phyloP scores from a whole-genome alignment of 257 asterid genomes.

The Forsythia viridissima region DNA sequence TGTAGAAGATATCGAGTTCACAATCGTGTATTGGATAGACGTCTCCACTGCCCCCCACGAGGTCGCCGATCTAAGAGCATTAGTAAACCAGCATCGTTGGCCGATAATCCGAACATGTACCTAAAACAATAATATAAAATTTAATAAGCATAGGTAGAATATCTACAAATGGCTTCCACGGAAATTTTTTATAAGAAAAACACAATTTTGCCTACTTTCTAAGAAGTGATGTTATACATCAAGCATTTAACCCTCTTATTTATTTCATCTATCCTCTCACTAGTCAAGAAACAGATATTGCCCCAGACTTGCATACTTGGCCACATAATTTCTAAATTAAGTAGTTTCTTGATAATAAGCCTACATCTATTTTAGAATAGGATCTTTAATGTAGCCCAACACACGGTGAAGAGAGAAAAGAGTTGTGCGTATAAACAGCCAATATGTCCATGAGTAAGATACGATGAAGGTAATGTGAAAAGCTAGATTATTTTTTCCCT shows the following conservation, averaged over 20 bases:
- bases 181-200: background rate
- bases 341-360: background rate
- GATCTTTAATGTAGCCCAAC: background rate
- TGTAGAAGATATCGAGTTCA: slow-evolving; percentile 18
- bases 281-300: background rate
- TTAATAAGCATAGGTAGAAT: background rate
- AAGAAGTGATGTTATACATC: background rate
- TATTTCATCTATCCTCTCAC: background rate
- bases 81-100: slow-evolving; percentile 70
- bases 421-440: background rate
- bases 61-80: slow-evolving; percentile 76
- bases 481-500: background rate
- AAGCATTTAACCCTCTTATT: background rate
- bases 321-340: background rate
- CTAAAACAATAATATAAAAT: slow-evolving; percentile 32
- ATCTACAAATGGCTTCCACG: background rate
- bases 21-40: slow-evolving; percentile 45
- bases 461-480: background rate
- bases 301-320: background rate
- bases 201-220: background rate
- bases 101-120: slow-evolving; percentile 74
- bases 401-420: background rate
- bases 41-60: slow-evolving; percentile 65
- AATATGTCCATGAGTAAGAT: background rate
- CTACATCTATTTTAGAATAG: background rate